Conservation (phyloP, 225 moss, liverwort and hornwort genomes). For the Neckera pumila region DNA sequence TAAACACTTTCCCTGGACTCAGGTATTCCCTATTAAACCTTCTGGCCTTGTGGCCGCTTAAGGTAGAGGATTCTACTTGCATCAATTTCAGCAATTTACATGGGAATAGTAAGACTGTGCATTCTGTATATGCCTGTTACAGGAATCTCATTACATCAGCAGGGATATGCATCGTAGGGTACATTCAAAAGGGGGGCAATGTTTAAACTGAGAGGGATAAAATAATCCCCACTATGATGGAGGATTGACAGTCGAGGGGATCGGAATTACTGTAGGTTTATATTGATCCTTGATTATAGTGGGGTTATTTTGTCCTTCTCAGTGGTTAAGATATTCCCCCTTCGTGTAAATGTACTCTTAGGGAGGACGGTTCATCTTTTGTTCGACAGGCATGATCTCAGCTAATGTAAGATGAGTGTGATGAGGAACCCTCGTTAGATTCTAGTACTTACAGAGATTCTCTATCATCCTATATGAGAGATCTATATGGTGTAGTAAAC, state of each 20-base stretch:
- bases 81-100: neutral
- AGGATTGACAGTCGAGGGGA: neutral
- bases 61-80: neutral
- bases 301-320: neutral
- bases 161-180: neutral
- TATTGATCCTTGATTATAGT: neutral
- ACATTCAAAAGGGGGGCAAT: neutral
- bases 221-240: neutral
- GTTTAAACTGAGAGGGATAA: neutral
- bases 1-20: constrained; percentile 27
- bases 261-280: neutral
- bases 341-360: neutral
- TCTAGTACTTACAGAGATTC: neutral
- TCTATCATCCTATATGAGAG: neutral
- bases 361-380: neutral
- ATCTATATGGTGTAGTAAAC: neutral
- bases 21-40: neutral
- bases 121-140: neutral
- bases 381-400: neutral
- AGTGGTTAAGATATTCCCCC: too few species aligned
- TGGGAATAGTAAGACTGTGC: neutral
- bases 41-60: neutral
- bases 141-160: neutral
- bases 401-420: neutral
- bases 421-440: neutral